Base-by-base conservation (phyloP, 345 rosid species). In the Ceriops zippeliana region DNA sequence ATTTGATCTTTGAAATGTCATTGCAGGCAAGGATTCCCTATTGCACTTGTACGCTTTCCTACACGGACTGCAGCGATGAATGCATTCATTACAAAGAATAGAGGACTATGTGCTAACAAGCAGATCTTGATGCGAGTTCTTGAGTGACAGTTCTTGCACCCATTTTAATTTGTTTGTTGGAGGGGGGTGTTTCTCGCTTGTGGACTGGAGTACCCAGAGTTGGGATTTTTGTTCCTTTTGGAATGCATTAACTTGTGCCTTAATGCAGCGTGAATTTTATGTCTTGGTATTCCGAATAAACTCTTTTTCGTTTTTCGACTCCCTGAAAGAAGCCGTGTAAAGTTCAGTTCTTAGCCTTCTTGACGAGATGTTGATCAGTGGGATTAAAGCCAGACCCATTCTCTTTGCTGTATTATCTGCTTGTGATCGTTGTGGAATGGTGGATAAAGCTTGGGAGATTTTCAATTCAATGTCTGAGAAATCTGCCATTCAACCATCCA, bases 361-460 rank as follows among this genome's bases (percentile, higher is more conserved):
- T 74, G 22, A 84, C 34, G 82, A 71, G 75, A 90, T 93, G 97
- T 71, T 80, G 59, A 24, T 68, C 65, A 73, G 56, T 30, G 82
- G 86, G 35, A 84, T 77, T 58, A 82, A 78, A 70, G 96, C 96
- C 96, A 19, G 97, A 93, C 63, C 60, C 80, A 2, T 92, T 93
- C 49, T 84, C 87, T 4, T 84, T 11, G 90, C 90, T 66, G 82
- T 90, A 69, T 76, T 93, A 74, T 75, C 92, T 19, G 90, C 92
- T 62, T 93, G 88, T 81, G 86, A 90, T 52, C 98, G 85, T 78
- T 80, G 87, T 6, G 91, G 92, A 20, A 77, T 83, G 67, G 80
- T 84, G 15, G 89, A 86, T 38, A 76, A 79, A 62, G 92, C 96
- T 28, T 76, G 83, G 70, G 65, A 72, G 17, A 81, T 89, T 58